Conservation (phyloP, 306 rosid genomes). For the Ochetophila trinervis region DNA sequence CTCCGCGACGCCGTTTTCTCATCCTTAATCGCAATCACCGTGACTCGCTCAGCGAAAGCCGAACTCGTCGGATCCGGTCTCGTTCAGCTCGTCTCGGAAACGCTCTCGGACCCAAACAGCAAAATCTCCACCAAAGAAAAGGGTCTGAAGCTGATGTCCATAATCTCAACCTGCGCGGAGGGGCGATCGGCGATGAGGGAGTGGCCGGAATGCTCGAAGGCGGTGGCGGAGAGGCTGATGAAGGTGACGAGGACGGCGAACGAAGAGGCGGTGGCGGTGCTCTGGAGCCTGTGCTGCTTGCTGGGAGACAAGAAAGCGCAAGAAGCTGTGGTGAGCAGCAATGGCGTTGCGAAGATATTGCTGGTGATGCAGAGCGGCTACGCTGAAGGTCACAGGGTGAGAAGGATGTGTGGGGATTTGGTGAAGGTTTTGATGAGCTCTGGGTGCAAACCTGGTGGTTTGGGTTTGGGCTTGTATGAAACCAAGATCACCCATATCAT, state of each 20-base stretch:
- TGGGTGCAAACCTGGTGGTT: background rate
- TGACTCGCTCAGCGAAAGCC: constrained; percentile 34
- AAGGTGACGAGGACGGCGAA: constrained; percentile 39
- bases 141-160: constrained; percentile 33
- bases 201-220: constrained; percentile 25
- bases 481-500: constrained; percentile 46
- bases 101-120: constrained; percentile 11
- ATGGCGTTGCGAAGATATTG: constrained; percentile 44
- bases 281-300: constrained; percentile 51
- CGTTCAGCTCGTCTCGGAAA: constrained; percentile 22
- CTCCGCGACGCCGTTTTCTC: constrained; percentile 39
- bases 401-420: constrained; percentile 49
- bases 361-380: constrained; percentile 54
- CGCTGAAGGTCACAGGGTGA: constrained; percentile 39
- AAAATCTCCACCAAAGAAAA: constrained; percentile 20
- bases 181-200: constrained; percentile 42
- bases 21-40: constrained; percentile 26
- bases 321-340: constrained; percentile 39
- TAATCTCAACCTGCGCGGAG: constrained; percentile 40
- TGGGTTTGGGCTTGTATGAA: constrained; percentile 30
- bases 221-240: constrained; percentile 38
- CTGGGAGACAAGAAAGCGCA: constrained; percentile 36
- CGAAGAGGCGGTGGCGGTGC: constrained; percentile 47
- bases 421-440: constrained; percentile 44
- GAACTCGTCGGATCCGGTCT: constrained; percentile 40